Conservation (phyloP, 176 grass and related monocot genomes). For the Tuctoria greenei region DNA sequence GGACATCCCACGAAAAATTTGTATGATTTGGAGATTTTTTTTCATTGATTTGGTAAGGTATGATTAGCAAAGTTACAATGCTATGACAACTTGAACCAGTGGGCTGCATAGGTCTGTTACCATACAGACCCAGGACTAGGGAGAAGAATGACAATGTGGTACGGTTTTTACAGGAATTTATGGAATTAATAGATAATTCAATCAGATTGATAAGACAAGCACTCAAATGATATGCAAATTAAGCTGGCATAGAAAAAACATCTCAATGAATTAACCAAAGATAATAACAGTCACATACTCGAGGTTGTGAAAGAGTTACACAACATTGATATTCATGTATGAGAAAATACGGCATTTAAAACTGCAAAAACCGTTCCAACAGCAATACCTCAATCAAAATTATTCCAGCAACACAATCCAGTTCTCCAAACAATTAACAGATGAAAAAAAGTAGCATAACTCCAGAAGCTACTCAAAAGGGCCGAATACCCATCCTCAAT, state of each 20-base stretch:
- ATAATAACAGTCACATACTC: too few relatives aligned
- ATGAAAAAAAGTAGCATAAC: slow-evolving; percentile 14
- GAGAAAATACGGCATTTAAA: not conserved
- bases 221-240: slow-evolving; percentile 5
- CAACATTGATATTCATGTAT: not conserved
- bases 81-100: not conserved
- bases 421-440: slow-evolving; percentile 14
- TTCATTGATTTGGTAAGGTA: not conserved
- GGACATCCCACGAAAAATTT: too few relatives aligned
- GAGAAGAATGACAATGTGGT: not conserved
- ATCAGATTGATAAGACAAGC: not conserved
- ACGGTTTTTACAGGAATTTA: slow-evolving; percentile 4
- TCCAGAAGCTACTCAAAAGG: not conserved
- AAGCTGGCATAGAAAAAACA: not conserved
- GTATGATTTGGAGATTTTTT: not conserved
- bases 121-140: not conserved
- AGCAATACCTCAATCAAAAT: slow-evolving; percentile 6
- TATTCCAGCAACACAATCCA: slow-evolving; percentile 16
- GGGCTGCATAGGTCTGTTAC: not conserved
- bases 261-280: not conserved
- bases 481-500: slow-evolving; percentile 22
- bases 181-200: not conserved
- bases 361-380: slow-evolving; percentile 12
- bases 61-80: not conserved
- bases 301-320: too few relatives aligned